Conservation (phyloP, 148 eudicot genomes). For the Silene conica region DNA sequence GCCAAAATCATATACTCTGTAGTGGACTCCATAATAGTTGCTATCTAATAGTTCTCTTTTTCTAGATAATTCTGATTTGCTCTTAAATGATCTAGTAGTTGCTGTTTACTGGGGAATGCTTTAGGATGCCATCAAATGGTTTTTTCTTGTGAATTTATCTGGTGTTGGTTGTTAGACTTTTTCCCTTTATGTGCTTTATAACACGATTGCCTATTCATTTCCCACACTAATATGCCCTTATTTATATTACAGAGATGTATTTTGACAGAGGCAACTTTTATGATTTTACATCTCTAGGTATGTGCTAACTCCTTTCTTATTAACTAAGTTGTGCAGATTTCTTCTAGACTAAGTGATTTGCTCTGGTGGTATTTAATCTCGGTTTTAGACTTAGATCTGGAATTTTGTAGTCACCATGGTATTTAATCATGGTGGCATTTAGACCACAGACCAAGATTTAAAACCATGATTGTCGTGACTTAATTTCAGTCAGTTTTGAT, state of each 20-base stretch:
- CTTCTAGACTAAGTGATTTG: neutral
- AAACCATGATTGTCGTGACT: too few species aligned
- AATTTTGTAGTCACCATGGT: too few species aligned
- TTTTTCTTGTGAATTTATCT: neutral
- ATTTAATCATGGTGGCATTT: neutral
- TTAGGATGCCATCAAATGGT: neutral
- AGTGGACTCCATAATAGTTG: too few species aligned
- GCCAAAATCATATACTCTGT: neutral
- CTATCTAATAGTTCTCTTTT: too few species aligned
- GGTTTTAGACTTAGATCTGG: too few species aligned
- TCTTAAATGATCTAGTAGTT: too few species aligned
- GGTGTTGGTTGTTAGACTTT: slow-evolving; percentile 4
- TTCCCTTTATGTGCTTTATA: neutral
- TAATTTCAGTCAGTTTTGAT: too few species aligned
- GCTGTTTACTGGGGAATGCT: slow-evolving; percentile 4
- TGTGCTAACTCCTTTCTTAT: slow-evolving; percentile 20
- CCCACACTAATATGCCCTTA: neutral
- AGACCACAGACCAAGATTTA: too few species aligned
- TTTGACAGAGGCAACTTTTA: slow-evolving; percentile 82
- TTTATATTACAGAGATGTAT: slow-evolving; percentile 74
- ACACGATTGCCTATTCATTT: neutral
- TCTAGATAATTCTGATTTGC: too few species aligned
- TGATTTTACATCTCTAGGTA: slow-evolving; percentile 89
- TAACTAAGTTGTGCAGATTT: neutral
- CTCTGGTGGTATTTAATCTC: too few species aligned